Conservation (phyloP, 129 eudicot species). For the Heracleum sosnowskyi region DNA sequence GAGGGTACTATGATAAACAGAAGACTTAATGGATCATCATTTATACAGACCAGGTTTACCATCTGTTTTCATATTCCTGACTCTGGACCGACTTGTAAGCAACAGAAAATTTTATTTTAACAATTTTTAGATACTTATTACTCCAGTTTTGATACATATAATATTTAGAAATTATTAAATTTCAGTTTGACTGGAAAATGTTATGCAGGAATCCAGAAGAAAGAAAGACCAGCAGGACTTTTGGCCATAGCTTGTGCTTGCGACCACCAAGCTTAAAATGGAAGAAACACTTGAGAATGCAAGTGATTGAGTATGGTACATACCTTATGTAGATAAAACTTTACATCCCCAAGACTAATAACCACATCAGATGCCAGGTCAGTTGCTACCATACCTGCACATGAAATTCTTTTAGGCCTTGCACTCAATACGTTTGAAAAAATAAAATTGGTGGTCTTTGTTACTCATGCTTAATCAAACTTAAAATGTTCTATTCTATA, state of each 20-base stretch:
- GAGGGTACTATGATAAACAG: neutral
- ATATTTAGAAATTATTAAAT: neutral
- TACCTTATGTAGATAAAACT: slow-evolving; percentile 95
- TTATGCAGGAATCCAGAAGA: too few species aligned
- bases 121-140: neutral
- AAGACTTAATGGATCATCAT: neutral
- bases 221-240: neutral
- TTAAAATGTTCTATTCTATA: neutral
- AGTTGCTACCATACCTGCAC: slow-evolving; percentile 68
- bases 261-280: neutral
- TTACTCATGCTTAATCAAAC: neutral
- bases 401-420: neutral
- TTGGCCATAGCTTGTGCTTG: neutral
- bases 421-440: neutral
- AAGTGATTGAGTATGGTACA: neutral
- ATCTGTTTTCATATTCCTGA: neutral
- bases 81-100: neutral
- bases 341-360: slow-evolving; percentile 66
- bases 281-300: neutral
- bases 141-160: neutral
- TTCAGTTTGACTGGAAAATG: neutral
- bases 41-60: neutral
- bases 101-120: too few species aligned
- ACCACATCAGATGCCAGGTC: slow-evolving; percentile 74
- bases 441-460: neutral